phyloP scores from a whole-genome alignment of 257 asterid species.

The Echites panduratus region DNA sequence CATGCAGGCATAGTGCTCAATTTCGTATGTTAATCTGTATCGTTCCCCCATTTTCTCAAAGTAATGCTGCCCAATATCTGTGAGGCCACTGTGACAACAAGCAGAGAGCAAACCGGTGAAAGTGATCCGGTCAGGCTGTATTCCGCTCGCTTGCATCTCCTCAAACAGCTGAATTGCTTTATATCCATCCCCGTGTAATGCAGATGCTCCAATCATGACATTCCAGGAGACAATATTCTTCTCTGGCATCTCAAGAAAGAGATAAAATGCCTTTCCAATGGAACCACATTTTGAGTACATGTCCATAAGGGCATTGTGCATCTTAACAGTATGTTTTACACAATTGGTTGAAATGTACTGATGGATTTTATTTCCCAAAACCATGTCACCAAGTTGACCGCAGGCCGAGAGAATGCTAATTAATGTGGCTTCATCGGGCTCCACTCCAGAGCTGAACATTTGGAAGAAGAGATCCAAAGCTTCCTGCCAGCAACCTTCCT shows the following conservation, averaged over 20 bases:
- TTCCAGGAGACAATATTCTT: constrained; percentile 58
- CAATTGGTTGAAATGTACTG: constrained; percentile 19
- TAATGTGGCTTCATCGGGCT: constrained; percentile 22
- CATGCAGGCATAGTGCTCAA: constrained; percentile 59
- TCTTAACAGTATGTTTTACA: constrained; percentile 24
- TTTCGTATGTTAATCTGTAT: constrained; percentile 31
- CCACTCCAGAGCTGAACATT: constrained; percentile 10
- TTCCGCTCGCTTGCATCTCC: constrained; percentile 44
- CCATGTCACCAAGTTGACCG: constrained; percentile 51
- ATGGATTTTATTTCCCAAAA: constrained; percentile 37
- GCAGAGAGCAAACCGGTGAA: constrained; percentile 59
- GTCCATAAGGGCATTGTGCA: constrained; percentile 49
- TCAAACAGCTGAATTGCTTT: constrained; percentile 45
- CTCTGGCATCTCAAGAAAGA: constrained; percentile 31
- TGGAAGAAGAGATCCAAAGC: constrained; percentile 11
- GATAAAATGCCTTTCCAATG: constrained; percentile 33
- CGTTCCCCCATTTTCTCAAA: constrained; percentile 35
- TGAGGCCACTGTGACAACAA: constrained; percentile 57
- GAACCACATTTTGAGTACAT: constrained; percentile 78
- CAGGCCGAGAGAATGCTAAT: constrained; percentile 51
- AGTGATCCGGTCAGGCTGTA: constrained; percentile 50
- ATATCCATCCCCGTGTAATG: constrained; percentile 46
- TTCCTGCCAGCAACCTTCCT: constrained; percentile 12
- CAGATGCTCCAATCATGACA: constrained; percentile 49
- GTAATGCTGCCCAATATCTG: constrained; percentile 35